Evolutionary conservation across 352 stramenopile species (phyloP).

Genomic region (Phytophthora europaea): DNA sequence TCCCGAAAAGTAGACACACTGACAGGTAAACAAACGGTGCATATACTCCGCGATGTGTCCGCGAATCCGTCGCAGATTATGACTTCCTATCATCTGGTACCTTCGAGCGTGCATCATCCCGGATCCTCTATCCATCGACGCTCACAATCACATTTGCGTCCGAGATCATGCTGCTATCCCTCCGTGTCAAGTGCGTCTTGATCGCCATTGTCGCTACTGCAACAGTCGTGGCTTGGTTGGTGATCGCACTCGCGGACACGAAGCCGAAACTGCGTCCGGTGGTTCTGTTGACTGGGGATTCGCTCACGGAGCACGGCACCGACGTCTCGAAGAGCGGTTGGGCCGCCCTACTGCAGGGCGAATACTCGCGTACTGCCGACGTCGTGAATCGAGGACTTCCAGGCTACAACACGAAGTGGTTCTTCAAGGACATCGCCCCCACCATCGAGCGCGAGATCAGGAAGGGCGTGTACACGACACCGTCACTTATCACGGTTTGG

Average conservation of each 20-base stretch:
- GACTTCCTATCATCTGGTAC: neutral
- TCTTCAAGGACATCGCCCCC: conserved; percentile 38
- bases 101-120: conserved; percentile 18
- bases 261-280: conserved; percentile 32
- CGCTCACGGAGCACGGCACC: conserved; percentile 45
- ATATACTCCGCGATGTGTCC: neutral
- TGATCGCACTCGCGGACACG: conserved; percentile 25
- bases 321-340: conserved; percentile 41
- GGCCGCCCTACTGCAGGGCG: conserved; percentile 35
- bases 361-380: conserved; percentile 49
- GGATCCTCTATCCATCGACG: neutral
- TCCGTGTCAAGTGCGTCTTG: conserved; percentile 18
- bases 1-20: neutral
- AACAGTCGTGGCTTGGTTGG: conserved; percentile 22
- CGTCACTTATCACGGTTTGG: conserved; percentile 36
- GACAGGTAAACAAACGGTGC: neutral
- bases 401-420: conserved; percentile 63
- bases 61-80: conserved; percentile 33
- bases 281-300: conserved; percentile 48
- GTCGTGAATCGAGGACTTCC: conserved; percentile 48
- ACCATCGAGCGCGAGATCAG: conserved; percentile 27
- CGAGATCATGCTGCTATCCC: conserved; percentile 4
- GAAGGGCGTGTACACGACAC: conserved; percentile 20
- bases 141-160: conserved; percentile 27
- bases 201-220: conserved; percentile 12